Percentiles rank a stretch among this genome's conserved stretches.
Evolutionary conservation across 192 early-diverging fungal species (phyloP).

Genomic region (Podila horticola): DNA sequence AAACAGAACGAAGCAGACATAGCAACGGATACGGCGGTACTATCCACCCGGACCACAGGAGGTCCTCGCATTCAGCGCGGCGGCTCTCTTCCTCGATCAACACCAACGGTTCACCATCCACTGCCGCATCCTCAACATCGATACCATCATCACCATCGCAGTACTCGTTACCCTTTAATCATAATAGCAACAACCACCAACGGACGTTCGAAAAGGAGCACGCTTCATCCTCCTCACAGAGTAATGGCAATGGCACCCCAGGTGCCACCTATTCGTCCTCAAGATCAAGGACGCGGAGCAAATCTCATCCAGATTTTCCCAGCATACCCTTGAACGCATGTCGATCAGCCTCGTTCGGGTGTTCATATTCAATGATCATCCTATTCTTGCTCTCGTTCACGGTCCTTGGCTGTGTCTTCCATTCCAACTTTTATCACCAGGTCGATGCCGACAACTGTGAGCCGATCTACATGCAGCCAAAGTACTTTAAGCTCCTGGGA

Average conservation of each 20-base stretch:
- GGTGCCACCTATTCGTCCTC: constrained; percentile 5
- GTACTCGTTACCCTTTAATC: constrained; percentile 36
- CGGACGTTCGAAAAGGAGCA: constrained; percentile 11
- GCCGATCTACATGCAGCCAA: constrained; percentile 66
- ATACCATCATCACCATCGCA: constrained; percentile 41
- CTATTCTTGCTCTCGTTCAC: constrained; percentile 38
- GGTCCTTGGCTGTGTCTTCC: constrained; percentile 53
- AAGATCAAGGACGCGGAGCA: constrained; percentile 42
- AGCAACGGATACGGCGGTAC: constrained; percentile 27
- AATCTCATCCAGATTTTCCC: constrained; percentile 38
- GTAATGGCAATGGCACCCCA: not conserved
- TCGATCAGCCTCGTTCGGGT: constrained; percentile 39
- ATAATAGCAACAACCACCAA: constrained; percentile 1
- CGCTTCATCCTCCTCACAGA: too few species aligned
- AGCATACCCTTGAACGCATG: constrained; percentile 29
- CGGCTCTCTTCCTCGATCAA: constrained; percentile 30
- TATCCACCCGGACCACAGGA: constrained; percentile 9
- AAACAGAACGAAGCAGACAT: not conserved
- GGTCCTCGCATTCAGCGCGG: constrained; percentile 14
- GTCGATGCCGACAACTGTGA: constrained; percentile 63
- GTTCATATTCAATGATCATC: constrained; percentile 33
- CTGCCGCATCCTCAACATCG: not conserved
- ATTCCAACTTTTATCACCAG: constrained; percentile 77
- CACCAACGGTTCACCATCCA: constrained; percentile 16
- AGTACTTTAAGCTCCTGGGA: constrained; percentile 57